Evolutionary conservation across 768 basidiomycete species (phyloP).

Genomic region (Phallus indusiatus): DNA sequence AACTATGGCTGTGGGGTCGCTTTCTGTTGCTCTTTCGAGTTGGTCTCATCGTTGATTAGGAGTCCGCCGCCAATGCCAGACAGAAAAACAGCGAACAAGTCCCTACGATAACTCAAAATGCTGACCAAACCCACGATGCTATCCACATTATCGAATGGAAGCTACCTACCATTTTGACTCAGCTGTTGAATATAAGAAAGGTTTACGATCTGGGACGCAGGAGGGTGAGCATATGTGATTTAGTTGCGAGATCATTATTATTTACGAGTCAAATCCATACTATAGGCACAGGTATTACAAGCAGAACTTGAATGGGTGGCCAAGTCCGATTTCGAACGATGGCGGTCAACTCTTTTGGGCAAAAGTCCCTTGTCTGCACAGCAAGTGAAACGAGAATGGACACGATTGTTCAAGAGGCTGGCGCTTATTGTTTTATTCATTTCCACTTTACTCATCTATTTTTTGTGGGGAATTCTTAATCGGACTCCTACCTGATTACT

Average conservation of each 20-base stretch:
- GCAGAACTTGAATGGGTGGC: conserved; percentile 4
- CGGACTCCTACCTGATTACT: background rate
- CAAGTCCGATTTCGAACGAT: conserved; percentile 7
- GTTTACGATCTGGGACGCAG: conserved; percentile 5
- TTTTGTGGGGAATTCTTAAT: background rate
- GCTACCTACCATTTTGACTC: background rate
- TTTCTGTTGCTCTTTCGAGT: background rate
- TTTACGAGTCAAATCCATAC: background rate
- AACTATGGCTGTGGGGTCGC: background rate
- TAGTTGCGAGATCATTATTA: background rate
- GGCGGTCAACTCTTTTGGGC: conserved; percentile 8
- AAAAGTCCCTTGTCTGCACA: conserved; percentile 5
- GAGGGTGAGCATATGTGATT: background rate
- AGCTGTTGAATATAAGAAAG: background rate
- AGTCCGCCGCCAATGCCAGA: background rate
- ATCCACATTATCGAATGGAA: conserved; percentile 7
- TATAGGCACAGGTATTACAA: conserved; percentile 3
- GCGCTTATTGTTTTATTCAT: background rate
- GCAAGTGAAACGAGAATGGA: conserved; percentile 8
- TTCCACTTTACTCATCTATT: background rate
- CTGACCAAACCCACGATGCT: background rate
- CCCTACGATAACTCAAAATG: background rate
- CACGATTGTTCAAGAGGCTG: background rate
- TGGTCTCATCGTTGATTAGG: background rate
- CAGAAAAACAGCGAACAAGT: background rate